Base-by-base conservation (phyloP, 2,329 filamentous ascomycete species). In the Xylaria sp. region DNA sequence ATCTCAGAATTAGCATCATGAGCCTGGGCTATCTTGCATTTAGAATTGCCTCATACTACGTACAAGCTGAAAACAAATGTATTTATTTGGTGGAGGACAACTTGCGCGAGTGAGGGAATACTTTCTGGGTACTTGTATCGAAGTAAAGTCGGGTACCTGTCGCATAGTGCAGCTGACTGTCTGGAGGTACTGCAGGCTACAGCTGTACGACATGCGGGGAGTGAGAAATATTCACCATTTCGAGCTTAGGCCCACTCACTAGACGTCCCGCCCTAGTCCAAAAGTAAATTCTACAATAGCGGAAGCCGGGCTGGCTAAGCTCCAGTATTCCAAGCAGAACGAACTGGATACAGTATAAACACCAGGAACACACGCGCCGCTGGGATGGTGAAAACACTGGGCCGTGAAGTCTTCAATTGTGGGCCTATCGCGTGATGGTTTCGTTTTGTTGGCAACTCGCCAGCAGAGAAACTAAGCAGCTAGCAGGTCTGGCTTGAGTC, bases 181-280 rank as follows among this genome's bases (percentile, higher is more conserved):
- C 48, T 54, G n/a, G 23, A 27, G 12, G 48, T 51, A 29, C 27
- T 55, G 32, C 29, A 37, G 51, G 51, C 29, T 37, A 55, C 51
- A 35, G 59, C 48, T 53, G 32, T 53, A 37, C 23, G 63, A 54
- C n/a, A 44, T 61, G 65, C 65, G 61, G 60, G 60, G 65, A 51
- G 42, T 35, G 57, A 40, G 51, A 61, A 55, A 60, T 58, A 53
- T 60, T 66, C 25, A 53, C 53, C 29, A 44, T 60, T 55, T 48
- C 60, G 4, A 44, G 40, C 16, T 44, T 44, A 44, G 40, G 40
- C 40, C 66, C 66, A 68, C 65, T 42, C 13, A 32, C 55, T 48
- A 60, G 37, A 29, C 51, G 25, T 58, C 53, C 23, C 2, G 42
- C 13, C 44, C 37, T 4, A 27, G 18, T 10, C 27, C 27, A 5